Percentiles rank a stretch among this genome's conserved stretches.
These are phyloP conservation scores for Daldinia eschscholtzii DNA, from an alignment of 2,329 filamentous ascomycete species.

Conservation along the genomic window DNA sequence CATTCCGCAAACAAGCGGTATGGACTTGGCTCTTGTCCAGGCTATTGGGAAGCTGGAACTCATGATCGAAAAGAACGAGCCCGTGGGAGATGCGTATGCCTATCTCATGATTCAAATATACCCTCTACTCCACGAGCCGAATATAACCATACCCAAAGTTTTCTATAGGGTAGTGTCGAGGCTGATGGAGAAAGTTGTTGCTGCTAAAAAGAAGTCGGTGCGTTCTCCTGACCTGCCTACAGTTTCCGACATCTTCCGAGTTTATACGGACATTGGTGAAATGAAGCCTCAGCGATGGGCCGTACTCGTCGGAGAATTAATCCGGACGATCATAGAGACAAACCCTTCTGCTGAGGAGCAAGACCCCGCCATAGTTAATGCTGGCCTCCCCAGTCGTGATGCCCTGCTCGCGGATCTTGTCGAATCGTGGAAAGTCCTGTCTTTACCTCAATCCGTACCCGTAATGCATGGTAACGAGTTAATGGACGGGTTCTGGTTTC, in stretches of 20 bases:
- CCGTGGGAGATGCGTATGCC: slow-evolving; percentile 43
- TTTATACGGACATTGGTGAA: slow-evolving; percentile 54
- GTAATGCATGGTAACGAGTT: slow-evolving; percentile 36
- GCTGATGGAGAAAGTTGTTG: slow-evolving; percentile 52
- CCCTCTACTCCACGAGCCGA: slow-evolving; percentile 48
- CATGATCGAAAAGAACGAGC: slow-evolving; percentile 52
- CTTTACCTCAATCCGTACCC: slow-evolving; percentile 48
- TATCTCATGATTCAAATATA: slow-evolving; percentile 49
- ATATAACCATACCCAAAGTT: slow-evolving; percentile 49
- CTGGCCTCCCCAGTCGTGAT: slow-evolving; percentile 50
- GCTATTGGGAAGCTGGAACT: slow-evolving; percentile 48
- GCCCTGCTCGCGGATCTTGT: slow-evolving; percentile 56
- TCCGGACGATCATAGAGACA: slow-evolving; percentile 52
- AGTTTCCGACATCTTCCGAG: slow-evolving; percentile 56
- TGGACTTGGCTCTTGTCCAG: slow-evolving; percentile 43
- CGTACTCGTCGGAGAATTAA: slow-evolving; percentile 52
- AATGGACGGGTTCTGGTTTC: slow-evolving; percentile 51
- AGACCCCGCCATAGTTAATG: slow-evolving; percentile 47
- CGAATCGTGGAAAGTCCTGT: slow-evolving; percentile 58
- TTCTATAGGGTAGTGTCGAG: slow-evolving; percentile 49
- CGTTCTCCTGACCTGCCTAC: slow-evolving; percentile 52
- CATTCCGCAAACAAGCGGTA: background rate
- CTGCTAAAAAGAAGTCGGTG: slow-evolving; percentile 53
- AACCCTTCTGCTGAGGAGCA: slow-evolving; percentile 47
- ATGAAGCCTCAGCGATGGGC: slow-evolving; percentile 54